Percentiles rank a stretch among this genome's conserved stretches.
These are phyloP conservation scores for Rhododendron vialii DNA, from an alignment of 148 eudicot species.

Conservation along the genomic window DNA sequence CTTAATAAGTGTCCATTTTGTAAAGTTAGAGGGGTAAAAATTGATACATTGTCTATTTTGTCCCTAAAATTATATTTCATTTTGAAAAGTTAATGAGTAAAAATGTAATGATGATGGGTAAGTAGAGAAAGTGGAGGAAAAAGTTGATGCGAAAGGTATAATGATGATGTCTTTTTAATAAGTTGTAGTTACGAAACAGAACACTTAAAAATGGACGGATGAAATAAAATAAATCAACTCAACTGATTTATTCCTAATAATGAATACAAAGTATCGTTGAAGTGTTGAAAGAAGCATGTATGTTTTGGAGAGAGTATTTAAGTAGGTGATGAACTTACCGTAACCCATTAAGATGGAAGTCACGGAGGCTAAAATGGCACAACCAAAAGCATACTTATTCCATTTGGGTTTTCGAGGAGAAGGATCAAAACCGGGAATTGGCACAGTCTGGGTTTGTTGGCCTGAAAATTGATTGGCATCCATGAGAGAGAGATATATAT, in stretches of 20 bases:
- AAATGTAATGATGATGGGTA: too few species aligned
- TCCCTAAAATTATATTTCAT: too few species aligned
- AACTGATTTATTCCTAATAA: not conserved
- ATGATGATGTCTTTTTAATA: too few species aligned
- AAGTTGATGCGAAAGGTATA: too few species aligned
- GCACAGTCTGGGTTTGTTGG: not conserved
- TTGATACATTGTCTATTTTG: too few species aligned
- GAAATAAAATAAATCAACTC: not conserved
- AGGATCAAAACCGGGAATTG: slow-evolving; percentile 24
- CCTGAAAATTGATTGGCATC: slow-evolving; percentile 4
- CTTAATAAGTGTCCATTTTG: too few species aligned
- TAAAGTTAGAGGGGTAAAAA: too few species aligned
- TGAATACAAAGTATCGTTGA: not conserved
- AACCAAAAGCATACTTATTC: slow-evolving; percentile 46
- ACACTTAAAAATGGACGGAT: too few species aligned
- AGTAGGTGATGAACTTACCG: slow-evolving; percentile 20
- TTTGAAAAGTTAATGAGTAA: too few species aligned
- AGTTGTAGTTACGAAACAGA: too few species aligned
- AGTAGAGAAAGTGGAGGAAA: too few species aligned
- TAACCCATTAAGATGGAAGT: slow-evolving; percentile 49
- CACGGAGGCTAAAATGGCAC: slow-evolving; percentile 47
- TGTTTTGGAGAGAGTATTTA: not conserved
- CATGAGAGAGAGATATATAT: not conserved
- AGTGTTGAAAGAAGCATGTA: not conserved
- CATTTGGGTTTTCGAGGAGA: slow-evolving; percentile 33